Evolutionary conservation across 225 moss, liverwort and hornwort genomes (phyloP), one percentile per base, ranked within the genome.

Genomic region (Physcomitrium patens): DNA sequence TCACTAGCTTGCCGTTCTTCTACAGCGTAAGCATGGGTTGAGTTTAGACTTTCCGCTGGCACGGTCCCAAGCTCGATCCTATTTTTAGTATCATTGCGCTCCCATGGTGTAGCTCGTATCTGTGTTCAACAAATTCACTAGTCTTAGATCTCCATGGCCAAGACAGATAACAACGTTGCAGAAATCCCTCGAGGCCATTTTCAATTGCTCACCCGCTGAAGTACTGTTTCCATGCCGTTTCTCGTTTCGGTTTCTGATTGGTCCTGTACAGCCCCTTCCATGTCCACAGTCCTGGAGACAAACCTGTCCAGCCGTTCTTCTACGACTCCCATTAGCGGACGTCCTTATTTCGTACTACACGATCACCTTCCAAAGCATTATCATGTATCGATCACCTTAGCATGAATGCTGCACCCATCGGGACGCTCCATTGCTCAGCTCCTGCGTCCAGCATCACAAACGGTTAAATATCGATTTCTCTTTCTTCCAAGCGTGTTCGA

Each of bases 331-430:
- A 67, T 18, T 48, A 68, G 22, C 16, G 22, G 12, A 19, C 67
- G 62, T 10, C 67, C 47, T 41, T 28, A 9, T 27, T 42, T 68
- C 19, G 17, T 17, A 57, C 27, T 19, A 53, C 48, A 41, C 11
- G 47, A 72, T 68, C 67, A 62, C 67, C 54, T 72, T 59, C 55
- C 62, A 55, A 52, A 53, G 71, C 72, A 16, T 37, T 14, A 47
- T 42, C 43, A 55, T 20, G 55, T 55, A 22, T 9, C 27, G 49
- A 50, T 43, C 63, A 42, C 22, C 49, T 61, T 48, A 37, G 55
- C 62, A 61, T 12, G 23, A 67, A 62, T 16, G 47, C 9, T 46
- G 52, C 48, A 69, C 56, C 63, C 67, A 54, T 23, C 45, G 5
- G 31, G 31, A 14, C 75, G 31, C 53, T 53, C 17, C 17, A 53